Conservation (phyloP, 1,284 basidiomycete genomes). For the Cryptococcus wingfieldii region DNA sequence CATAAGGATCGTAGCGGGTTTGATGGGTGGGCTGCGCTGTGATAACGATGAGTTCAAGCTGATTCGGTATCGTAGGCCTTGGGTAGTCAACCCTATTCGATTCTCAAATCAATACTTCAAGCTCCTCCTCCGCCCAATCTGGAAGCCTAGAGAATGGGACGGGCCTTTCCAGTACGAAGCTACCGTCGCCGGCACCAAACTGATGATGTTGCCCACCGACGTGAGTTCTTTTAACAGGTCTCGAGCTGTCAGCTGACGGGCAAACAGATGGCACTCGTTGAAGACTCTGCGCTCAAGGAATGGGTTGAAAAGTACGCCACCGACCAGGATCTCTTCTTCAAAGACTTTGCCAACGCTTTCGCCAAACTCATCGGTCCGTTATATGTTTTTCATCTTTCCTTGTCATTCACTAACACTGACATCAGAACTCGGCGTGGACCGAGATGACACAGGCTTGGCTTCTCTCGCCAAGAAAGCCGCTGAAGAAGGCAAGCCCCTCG, state of each 20-base stretch:
- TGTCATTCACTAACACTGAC: not conserved
- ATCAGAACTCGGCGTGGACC: slow-evolving; percentile 50
- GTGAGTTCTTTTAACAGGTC: slow-evolving; percentile 18
- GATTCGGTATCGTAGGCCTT: slow-evolving; percentile 21
- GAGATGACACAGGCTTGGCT: slow-evolving; percentile 46
- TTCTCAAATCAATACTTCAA: slow-evolving; percentile 54
- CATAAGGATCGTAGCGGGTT: slow-evolving; percentile 53
- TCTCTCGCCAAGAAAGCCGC: slow-evolving; percentile 42
- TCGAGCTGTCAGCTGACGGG: slow-evolving; percentile 7
- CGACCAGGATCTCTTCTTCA: slow-evolving; percentile 55
- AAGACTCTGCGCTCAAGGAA: slow-evolving; percentile 46
- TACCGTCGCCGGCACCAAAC: slow-evolving; percentile 49
- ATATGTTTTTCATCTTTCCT: not conserved
- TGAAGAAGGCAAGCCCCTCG: slow-evolving; percentile 39
- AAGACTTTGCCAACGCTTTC: slow-evolving; percentile 53
- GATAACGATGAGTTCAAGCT: not conserved
- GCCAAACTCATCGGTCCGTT: slow-evolving; percentile 44
- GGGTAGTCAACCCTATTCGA: slow-evolving; percentile 52
- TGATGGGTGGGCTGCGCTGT: slow-evolving; percentile 39
- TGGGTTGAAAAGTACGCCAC: slow-evolving; percentile 53
- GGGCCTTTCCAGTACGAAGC: slow-evolving; percentile 53
- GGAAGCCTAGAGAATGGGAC: slow-evolving; percentile 54
- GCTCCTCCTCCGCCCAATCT: slow-evolving; percentile 52
- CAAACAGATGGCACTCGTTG: slow-evolving; percentile 48
- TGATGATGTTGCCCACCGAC: slow-evolving; percentile 58